phyloP scores from a whole-genome alignment of 495 filamentous ascomycete species.

The Penicillium pancosmium region DNA sequence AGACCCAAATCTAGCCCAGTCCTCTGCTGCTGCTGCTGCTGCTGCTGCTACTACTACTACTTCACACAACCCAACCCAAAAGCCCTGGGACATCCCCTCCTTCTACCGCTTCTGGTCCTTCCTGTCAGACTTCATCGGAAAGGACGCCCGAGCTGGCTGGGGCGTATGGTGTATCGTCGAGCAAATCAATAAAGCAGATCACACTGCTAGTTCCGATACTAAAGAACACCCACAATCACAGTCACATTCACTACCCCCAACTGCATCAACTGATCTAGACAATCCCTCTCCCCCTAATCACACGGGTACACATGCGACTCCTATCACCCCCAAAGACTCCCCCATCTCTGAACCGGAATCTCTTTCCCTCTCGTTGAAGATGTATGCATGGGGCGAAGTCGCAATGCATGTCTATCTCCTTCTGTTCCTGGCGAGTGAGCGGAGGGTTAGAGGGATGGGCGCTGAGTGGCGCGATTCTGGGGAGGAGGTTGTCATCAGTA shows the following conservation, averaged over 20 bases:
- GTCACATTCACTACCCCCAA: neutral
- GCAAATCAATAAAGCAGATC: neutral
- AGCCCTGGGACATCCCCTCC: slow-evolving; percentile 28
- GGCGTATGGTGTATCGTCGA: slow-evolving; percentile 59
- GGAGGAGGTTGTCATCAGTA: slow-evolving; percentile 52
- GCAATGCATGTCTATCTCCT: slow-evolving; percentile 65
- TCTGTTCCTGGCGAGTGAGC: slow-evolving; percentile 64
- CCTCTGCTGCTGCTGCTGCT: neutral
- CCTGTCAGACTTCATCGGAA: slow-evolving; percentile 57
- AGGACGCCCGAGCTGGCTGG: slow-evolving; percentile 66
- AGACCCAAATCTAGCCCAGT: neutral
- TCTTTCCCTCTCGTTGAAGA: slow-evolving; percentile 40
- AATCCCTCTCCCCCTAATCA: neutral
- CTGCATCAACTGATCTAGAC: neutral
- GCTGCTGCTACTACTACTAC: neutral
- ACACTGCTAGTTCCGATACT: neutral
- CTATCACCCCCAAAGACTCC: neutral
- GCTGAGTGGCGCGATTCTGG: slow-evolving; percentile 60
- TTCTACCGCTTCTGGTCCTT: slow-evolving; percentile 62
- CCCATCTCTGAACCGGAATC: neutral
- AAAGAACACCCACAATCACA: neutral
- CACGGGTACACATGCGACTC: neutral
- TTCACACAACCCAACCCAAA: neutral
- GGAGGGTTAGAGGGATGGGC: slow-evolving; percentile 54
- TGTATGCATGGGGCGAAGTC: slow-evolving; percentile 70